Conservation (phyloP, 2,329 filamentous ascomycete genomes). For the Clonostachys rhizophaga region DNA sequence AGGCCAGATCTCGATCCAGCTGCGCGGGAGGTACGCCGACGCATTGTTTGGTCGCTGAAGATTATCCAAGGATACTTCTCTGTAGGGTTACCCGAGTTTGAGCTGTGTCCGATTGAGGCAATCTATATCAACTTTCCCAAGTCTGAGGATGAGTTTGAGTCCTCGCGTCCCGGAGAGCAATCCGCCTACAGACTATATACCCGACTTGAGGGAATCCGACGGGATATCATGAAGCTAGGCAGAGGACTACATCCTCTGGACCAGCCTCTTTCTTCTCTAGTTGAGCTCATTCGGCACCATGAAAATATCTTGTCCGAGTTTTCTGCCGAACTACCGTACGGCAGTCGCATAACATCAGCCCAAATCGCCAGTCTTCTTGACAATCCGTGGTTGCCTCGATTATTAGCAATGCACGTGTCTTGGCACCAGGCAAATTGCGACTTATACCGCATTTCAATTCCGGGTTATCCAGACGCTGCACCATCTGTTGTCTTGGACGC, state of each 20-base stretch:
- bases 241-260: conserved; percentile 4
- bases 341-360: neutral
- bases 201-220: conserved; percentile 11
- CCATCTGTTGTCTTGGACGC: conserved; percentile 19
- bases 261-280: conserved; percentile 4
- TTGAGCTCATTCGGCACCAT: conserved; percentile 7
- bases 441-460: conserved; percentile 34
- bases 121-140: conserved; percentile 24
- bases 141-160: no score
- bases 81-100: conserved; percentile 32
- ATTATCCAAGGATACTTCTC: conserved; percentile 32
- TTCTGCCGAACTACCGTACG: neutral
- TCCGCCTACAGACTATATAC: conserved; percentile 11
- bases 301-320: conserved; percentile 3
- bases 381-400: conserved; percentile 7
- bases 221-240: conserved; percentile 14
- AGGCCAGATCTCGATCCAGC: conserved; percentile 18
- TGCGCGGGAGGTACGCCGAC: conserved; percentile 28
- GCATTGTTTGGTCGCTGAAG: conserved; percentile 33
- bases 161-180: conserved; percentile 3
- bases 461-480: conserved; percentile 31
- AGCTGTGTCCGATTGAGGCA: conserved; percentile 28
- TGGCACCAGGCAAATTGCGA: conserved; percentile 38
- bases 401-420: conserved; percentile 6
- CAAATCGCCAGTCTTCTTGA: no score